A percentile compares a stretch with the other conserved stretches of the same genome.
These are phyloP conservation scores for Casuarina glauca DNA, from an alignment of 306 rosid genomes.

Conservation along the genomic window DNA sequence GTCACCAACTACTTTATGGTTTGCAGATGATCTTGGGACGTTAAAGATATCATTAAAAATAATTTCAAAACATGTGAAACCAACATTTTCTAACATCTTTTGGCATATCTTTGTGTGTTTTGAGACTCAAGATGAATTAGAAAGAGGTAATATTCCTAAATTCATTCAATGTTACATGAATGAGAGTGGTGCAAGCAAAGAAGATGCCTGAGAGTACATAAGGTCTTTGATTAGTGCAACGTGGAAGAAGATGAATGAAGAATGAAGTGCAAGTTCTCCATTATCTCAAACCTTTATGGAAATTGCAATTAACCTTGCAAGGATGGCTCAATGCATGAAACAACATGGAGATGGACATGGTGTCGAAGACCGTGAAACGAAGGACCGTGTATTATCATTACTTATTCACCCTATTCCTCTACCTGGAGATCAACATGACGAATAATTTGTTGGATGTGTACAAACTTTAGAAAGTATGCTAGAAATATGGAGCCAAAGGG, in stretches of 20 bases:
- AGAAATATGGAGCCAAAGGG: too few species aligned
- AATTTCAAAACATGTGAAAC: background rate
- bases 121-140: slow-evolving; percentile 6
- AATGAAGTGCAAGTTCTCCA: background rate
- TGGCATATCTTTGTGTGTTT: background rate
- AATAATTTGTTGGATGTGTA: too few species aligned
- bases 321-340: slow-evolving; percentile 6
- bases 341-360: slow-evolving; percentile 17
- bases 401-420: slow-evolving; percentile 6
- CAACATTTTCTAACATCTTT: background rate
- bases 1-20: slow-evolving; percentile 8
- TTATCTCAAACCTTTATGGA: slow-evolving; percentile 4
- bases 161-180: slow-evolving; percentile 15
- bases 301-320: slow-evolving; percentile 3
- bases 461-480: too few species aligned
- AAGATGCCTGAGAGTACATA: slow-evolving; percentile 6
- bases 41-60: background rate
- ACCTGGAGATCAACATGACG: background rate
- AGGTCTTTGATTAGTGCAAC: slow-evolving; percentile 7
- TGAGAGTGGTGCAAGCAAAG: slow-evolving; percentile 15
- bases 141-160: slow-evolving; percentile 23
- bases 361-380: background rate
- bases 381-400: background rate
- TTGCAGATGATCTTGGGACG: slow-evolving; percentile 29
- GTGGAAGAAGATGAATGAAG: slow-evolving; percentile 21